These are phyloP conservation scores for Sugiyamaella americana DNA, from an alignment of 805 yeast genomes.

Conservation along the genomic window DNA sequence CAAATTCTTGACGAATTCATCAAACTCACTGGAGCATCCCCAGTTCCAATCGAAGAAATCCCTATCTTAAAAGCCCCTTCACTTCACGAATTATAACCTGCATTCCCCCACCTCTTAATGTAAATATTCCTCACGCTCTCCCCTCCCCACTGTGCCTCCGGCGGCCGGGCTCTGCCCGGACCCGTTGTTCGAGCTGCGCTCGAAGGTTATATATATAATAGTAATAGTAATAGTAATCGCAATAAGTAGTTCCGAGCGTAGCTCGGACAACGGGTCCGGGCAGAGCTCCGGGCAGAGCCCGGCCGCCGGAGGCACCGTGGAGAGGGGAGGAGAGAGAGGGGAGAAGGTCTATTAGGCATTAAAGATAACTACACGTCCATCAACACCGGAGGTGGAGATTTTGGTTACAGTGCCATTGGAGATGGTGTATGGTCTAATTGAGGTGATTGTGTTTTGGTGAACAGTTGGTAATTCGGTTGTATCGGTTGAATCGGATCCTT, in stretches of 20 bases:
- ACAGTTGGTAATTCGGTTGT: constrained; percentile 56
- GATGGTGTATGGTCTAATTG: constrained; percentile 46
- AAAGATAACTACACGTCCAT: constrained; percentile 85
- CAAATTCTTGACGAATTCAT: constrained; percentile 56
- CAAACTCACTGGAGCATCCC: constrained; percentile 44
- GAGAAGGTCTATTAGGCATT: constrained; percentile 43
- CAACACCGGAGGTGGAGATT: constrained; percentile 75
- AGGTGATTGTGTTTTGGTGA: constrained; percentile 84
- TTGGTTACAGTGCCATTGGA: constrained; percentile 47
- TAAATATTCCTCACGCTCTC: too few relatives aligned
- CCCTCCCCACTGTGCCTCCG: too few relatives aligned
- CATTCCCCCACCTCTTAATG: too few relatives aligned
- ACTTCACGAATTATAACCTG: not conserved
- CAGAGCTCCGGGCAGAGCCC: too few relatives aligned
- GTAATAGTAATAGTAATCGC: too few relatives aligned
- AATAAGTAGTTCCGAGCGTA: too few relatives aligned
- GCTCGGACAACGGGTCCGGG: too few relatives aligned
- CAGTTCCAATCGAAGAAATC: constrained; percentile 41
- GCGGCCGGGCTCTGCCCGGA: too few relatives aligned
- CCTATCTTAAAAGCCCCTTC: constrained; percentile 11
- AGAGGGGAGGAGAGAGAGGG: too few relatives aligned
- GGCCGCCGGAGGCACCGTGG: too few relatives aligned
- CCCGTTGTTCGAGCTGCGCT: too few relatives aligned
- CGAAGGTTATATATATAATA: too few relatives aligned
- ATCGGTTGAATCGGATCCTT: constrained; percentile 58